Evolutionary conservation across 1,284 basidiomycete genomes (phyloP).

Genomic region (Trichosporon sp.): DNA sequence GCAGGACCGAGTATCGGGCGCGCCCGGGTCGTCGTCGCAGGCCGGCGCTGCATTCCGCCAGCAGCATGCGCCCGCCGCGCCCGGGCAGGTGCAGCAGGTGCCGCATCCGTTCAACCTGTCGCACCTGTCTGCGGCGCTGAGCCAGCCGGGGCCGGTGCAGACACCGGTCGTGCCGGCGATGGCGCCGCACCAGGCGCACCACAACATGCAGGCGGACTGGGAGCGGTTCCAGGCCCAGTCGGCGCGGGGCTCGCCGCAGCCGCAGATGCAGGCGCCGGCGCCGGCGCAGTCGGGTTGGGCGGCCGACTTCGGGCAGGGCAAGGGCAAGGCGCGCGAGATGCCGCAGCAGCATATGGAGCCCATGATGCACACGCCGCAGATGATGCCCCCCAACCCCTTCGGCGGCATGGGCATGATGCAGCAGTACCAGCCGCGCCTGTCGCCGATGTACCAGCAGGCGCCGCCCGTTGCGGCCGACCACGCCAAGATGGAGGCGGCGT

Average conservation of each 20-base stretch:
- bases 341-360: constrained; percentile 8
- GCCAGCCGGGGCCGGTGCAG: constrained; percentile 17
- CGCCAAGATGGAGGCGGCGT: constrained; percentile 63
- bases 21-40: constrained; percentile 16
- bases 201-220: constrained; percentile 17
- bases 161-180: constrained; percentile 3
- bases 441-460: constrained; percentile 34
- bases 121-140: constrained; percentile 39
- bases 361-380: constrained; percentile 8
- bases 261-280: not conserved
- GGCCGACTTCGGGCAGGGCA: constrained; percentile 17
- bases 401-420: constrained; percentile 14
- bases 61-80: constrained; percentile 6
- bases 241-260: constrained; percentile 13
- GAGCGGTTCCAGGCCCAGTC: constrained; percentile 18
- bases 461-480: constrained; percentile 24
- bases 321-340: constrained; percentile 28
- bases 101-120: constrained; percentile 47
- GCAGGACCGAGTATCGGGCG: constrained; percentile 18
- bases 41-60: constrained; percentile 19
- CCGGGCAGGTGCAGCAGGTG: constrained; percentile 12
- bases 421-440: constrained; percentile 20
- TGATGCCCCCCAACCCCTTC: constrained; percentile 17
- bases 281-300: constrained; percentile 11
- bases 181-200: constrained; percentile 3